Evolutionary conservation across 441 rosid species (phyloP), one percentile per base, ranked within the genome.

Genomic region (Populus hybrid): DNA sequence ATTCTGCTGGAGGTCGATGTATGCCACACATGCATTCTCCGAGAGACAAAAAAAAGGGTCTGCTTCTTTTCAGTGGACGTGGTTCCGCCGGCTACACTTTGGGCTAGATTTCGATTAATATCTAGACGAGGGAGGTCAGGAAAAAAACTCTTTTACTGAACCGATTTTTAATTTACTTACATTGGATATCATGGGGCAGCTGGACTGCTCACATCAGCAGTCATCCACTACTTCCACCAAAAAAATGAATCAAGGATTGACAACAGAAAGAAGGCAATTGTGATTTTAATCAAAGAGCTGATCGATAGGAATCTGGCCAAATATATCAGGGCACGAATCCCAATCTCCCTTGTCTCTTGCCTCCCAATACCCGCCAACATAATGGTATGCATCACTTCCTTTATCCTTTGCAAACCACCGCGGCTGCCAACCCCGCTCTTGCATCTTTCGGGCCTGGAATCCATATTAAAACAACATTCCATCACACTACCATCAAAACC

Each of bases 371-470:
- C 96, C 97, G 6, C 98, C 98, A 28, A 77, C 68, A 67, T 92
- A 89, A 0, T 83, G 85, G 80, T 90, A 90, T 0, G 86, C 4
- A 24, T 80, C 85, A 45, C 82, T 84, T 74, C 76, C 90, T 75
- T 86, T 83, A 50, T 90, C 96, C 87, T 86, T 92, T 0, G 79
- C 84, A 78, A 93, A 93, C 98, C 98, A 93, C 63, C 83, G 87
- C 2, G 98, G 97, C 78, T 87, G 88, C 98, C 98, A 92, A 9
- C 97, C 98, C 23, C 91, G 85, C 88, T 93, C 98, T 76, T 93
- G 98, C 98, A 92, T 89, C 84, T 88, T 89, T 75, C 92, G 82
- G 74, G 98, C 94, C 98, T 93, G 90, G n/a, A 50, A 20, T 70
- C n/a, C 63, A 53, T 42, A 64, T 64, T 29, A 9, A 23, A 35